Evolutionary conservation across 2,329 filamentous ascomycete species (phyloP).

Genomic region (Fusarium gaditjirri): DNA sequence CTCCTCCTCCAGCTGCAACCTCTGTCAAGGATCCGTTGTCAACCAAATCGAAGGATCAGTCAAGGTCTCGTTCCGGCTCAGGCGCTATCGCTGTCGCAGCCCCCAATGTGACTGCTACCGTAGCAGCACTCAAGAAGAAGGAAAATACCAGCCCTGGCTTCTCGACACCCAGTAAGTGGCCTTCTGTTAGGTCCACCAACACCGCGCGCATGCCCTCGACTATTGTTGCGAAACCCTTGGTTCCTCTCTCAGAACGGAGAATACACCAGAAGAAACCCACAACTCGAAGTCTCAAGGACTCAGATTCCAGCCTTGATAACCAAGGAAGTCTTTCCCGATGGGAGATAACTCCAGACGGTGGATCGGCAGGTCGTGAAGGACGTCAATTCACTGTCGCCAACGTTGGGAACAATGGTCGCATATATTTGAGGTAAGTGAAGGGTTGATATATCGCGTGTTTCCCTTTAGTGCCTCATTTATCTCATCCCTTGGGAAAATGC

Average conservation of each 20-base stretch:
- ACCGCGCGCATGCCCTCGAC: constrained; percentile 38
- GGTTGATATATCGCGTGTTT: constrained; percentile 7
- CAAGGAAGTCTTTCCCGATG: constrained; percentile 51
- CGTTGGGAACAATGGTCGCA: constrained; percentile 83
- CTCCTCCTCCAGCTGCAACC: constrained; percentile 28
- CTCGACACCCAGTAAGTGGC: constrained; percentile 36
- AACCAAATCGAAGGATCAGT: constrained; percentile 27
- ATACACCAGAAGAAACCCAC: constrained; percentile 54
- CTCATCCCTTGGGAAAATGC: constrained; percentile 26
- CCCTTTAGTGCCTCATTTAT: constrained; percentile 6
- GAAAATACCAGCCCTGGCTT: constrained; percentile 28
- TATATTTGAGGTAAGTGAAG: constrained; percentile 76
- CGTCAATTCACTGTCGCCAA: constrained; percentile 83
- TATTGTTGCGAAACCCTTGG: constrained; percentile 50
- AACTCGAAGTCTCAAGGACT: constrained; percentile 59
- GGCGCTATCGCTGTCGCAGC: constrained; percentile 21
- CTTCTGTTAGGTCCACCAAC: constrained; percentile 36
- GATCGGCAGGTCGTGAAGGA: constrained; percentile 70
- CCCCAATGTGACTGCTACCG: constrained; percentile 7
- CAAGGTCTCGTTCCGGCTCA: constrained; percentile 33
- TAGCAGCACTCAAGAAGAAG: constrained; percentile 22
- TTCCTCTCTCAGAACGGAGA: constrained; percentile 60
- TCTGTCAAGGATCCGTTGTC: constrained; percentile 42
- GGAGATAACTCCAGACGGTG: constrained; percentile 69
- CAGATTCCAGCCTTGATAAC: constrained; percentile 57